phyloP scores from a whole-genome alignment of 1,284 basidiomycete species.

The Somion occarium region DNA sequence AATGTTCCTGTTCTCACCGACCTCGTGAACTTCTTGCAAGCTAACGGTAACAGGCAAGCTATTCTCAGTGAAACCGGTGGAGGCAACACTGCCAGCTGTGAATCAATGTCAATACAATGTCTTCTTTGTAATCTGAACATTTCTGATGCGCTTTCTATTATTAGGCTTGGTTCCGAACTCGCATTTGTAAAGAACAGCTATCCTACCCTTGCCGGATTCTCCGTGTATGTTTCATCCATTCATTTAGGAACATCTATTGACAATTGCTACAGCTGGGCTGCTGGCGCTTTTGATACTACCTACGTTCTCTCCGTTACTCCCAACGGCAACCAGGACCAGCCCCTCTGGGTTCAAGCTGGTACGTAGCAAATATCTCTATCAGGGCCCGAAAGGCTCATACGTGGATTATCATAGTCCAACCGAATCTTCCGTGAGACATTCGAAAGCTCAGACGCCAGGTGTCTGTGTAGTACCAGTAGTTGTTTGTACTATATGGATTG shows the following conservation, averaged over 20 bases:
- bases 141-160: constrained; percentile 2
- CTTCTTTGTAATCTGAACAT: background rate
- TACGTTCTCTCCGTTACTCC: constrained; percentile 34
- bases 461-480: too few relatives aligned
- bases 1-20: constrained; percentile 42
- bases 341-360: constrained; percentile 31
- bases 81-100: constrained; percentile 47
- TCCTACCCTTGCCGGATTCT: constrained; percentile 42
- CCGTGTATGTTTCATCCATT: constrained; percentile 23
- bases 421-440: constrained; percentile 28
- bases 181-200: constrained; percentile 44
- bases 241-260: background rate
- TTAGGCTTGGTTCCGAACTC: constrained; percentile 38
- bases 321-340: constrained; percentile 34
- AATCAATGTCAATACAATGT: constrained; percentile 30
- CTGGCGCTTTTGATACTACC: constrained; percentile 34
- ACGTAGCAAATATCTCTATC: constrained; percentile 5
- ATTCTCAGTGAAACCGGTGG: constrained; percentile 57
- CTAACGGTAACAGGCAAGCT: constrained; percentile 49
- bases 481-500: too few relatives aligned
- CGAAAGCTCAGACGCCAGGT: constrained; percentile 13
- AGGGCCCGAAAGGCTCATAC: too few relatives aligned
- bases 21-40: constrained; percentile 42
- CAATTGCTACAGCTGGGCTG: constrained; percentile 29
- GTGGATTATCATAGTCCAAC: constrained; percentile 21